Base-by-base conservation (phyloP, 805 yeast species). In the Candida verbasci region DNA sequence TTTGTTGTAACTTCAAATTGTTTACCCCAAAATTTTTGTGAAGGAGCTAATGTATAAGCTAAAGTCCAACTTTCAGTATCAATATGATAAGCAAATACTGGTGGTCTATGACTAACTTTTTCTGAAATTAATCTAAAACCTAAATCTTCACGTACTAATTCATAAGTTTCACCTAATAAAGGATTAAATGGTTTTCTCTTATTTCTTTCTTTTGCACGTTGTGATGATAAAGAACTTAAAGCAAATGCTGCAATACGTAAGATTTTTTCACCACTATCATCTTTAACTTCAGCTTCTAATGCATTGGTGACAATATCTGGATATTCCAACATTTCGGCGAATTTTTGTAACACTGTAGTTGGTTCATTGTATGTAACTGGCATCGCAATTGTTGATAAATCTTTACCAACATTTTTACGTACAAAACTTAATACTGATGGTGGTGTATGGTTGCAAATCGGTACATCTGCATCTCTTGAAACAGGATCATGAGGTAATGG, bases 321-420 rank as follows among this genome's bases (percentile, higher is more conserved):
- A 55, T 86, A 86, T 57, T 93, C 98, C 52, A 85, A 70, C 31
- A 78, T 58, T 56, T 93, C 98, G 0, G 93, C 70, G 47, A 81
- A 76, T 43, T 80, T 75, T 56, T 93, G 96, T 38, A 91, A 66
- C 20, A 85, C 77, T 0, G 94, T 77, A 16, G 91, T 55, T 0
- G 98, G 98, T 58, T 93, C 98, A 61, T 93, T 93, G 37, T 88
- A 75, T 1, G 93, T 80, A 6, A 93, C 95, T 1, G 98, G 98
- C 89, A 91, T 88, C 0, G 96, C 80, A 30, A 89, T 74, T 1
- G 87, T 71, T 0, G 88, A 72, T 39, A 93, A 56, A 57, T 91
- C 97, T 52, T 89, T 91, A 15, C 97, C 97, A 9, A 91, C 93
- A 48, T 87, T 88, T 56, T 89, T 89, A 40, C 96, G 73, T 34